Evolutionary conservation across 2,329 filamentous ascomycete species (phyloP), one percentile per base, ranked within the genome.

Genomic region (Aureobasidium sp.): DNA sequence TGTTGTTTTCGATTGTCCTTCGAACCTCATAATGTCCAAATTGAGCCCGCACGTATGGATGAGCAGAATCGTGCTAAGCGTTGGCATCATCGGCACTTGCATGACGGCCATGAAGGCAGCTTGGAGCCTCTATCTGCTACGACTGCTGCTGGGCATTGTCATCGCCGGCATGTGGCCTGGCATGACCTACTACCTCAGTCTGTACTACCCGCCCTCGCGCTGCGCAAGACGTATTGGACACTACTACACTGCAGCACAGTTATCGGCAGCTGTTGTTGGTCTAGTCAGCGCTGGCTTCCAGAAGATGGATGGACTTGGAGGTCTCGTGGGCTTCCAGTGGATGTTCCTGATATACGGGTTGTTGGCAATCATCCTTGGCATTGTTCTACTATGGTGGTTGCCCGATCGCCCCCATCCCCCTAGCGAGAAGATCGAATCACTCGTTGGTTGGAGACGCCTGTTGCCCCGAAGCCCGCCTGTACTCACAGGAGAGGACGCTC

Each of bases 101-200:
- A 90, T 96, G 75, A 85, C 90, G 6, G 90, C 89, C 11, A 90
- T 94, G 71, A 83, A 86, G 66, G 85, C 86, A 44, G 88, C 89
- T 8, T 95, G 91, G 88, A 94, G 90, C 69, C 80, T 96, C 68
- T 92, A 93, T 30, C 79, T 96, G n/a, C 81, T 96, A 32, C 86
- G 91, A 8, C 87, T 96, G 62, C 80, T 96, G 11, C 83, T 96
- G 8, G 91, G 91, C 52, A 82, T 94, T 15, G 91, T 96, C 29
- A 92, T 92, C 71, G 91, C 91, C 1, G 91, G 91, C 52, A 91
- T 96, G 87, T 96, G 91, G 91, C 91, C 91, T 0, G 91, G 91
- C 54, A 96, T 96, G 91, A 85, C 90, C 11, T 94, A 94, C 73
- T 96, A 96, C 70, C 80, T 96, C 50, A 95, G 91, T 0, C 81